Evolutionary conservation across 306 rosid species (phyloP).

Genomic region (Abrus pulchellus): DNA sequence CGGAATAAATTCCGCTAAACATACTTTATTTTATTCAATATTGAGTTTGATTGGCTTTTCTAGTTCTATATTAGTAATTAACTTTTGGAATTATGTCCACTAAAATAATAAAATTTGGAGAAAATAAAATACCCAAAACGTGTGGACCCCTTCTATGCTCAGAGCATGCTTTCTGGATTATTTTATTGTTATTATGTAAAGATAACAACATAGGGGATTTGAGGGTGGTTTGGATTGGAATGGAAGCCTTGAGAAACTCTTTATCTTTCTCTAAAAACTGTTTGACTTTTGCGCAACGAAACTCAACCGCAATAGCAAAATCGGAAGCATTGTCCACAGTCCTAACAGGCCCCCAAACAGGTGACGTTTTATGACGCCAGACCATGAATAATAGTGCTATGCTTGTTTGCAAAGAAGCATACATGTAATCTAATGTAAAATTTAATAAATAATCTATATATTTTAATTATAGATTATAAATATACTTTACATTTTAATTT

Average conservation of each 20-base stretch:
- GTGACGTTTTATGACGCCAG: slow-evolving; percentile 56
- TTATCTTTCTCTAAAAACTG: slow-evolving; percentile 49
- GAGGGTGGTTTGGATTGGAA: slow-evolving; percentile 54
- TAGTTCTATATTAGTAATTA: background rate
- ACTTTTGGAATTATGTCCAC: slow-evolving; percentile 2
- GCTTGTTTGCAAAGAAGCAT: slow-evolving; percentile 36
- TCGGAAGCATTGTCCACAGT: slow-evolving; percentile 42
- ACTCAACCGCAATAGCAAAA: slow-evolving; percentile 55
- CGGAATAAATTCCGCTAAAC: slow-evolving; percentile 59
- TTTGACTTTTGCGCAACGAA: slow-evolving; percentile 59
- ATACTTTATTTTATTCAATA: slow-evolving; percentile 44
- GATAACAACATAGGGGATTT: slow-evolving; percentile 13
- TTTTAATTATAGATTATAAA: too few relatives aligned
- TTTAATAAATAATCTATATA: too few relatives aligned
- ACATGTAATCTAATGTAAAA: too few relatives aligned
- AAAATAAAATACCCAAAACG: slow-evolving; percentile 45
- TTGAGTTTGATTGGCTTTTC: slow-evolving; percentile 13
- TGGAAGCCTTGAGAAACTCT: slow-evolving; percentile 51
- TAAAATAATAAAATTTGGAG: background rate
- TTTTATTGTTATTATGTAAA: background rate
- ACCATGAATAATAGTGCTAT: background rate
- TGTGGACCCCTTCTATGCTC: slow-evolving; percentile 57
- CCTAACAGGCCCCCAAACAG: slow-evolving; percentile 39
- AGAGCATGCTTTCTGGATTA: slow-evolving; percentile 10
- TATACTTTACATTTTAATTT: too few relatives aligned